phyloP scores from a whole-genome alignment of 2,329 filamentous ascomycete genomes.

The Verticillium klebahnii region DNA sequence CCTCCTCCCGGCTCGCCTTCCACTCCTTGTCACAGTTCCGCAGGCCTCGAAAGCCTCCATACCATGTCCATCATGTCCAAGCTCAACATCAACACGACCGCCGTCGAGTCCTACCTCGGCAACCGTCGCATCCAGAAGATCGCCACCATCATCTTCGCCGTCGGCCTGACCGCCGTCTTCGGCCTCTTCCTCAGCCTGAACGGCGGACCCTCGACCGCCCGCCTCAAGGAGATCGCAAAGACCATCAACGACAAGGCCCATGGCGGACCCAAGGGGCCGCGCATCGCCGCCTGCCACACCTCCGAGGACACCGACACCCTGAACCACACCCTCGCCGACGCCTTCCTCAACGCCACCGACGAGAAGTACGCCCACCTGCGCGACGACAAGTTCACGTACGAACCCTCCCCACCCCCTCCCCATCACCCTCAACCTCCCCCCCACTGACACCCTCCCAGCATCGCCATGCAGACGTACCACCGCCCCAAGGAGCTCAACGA shows the following conservation, averaged over 20 bases:
- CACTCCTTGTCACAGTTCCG: not conserved
- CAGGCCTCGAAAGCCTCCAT: not conserved
- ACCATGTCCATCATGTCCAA: not conserved
- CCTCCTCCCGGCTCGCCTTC: not conserved
- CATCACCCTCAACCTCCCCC: not conserved
- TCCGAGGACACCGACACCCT: not conserved
- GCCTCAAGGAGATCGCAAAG: not conserved
- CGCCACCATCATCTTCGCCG: not conserved
- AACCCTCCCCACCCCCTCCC: too few species aligned
- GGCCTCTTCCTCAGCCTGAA: not conserved
- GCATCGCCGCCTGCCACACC: not conserved
- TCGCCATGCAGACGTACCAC: slow-evolving; percentile 30
- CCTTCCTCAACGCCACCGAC: not conserved
- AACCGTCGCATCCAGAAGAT: not conserved
- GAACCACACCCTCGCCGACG: not conserved
- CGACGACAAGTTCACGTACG: slow-evolving; percentile 23
- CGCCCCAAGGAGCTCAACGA: slow-evolving; percentile 28
- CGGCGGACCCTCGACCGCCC: not conserved
- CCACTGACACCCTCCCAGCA: slow-evolving; percentile 16
- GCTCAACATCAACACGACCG: slow-evolving; percentile 7
- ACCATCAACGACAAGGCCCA: not conserved
- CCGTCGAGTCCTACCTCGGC: not conserved
- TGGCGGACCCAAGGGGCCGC: not conserved
- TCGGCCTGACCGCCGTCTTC: not conserved
- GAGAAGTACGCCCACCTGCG: slow-evolving; percentile 12